Evolutionary conservation across 768 basidiomycete genomes (phyloP).

Genomic region (Kwoniella botswanensis): DNA sequence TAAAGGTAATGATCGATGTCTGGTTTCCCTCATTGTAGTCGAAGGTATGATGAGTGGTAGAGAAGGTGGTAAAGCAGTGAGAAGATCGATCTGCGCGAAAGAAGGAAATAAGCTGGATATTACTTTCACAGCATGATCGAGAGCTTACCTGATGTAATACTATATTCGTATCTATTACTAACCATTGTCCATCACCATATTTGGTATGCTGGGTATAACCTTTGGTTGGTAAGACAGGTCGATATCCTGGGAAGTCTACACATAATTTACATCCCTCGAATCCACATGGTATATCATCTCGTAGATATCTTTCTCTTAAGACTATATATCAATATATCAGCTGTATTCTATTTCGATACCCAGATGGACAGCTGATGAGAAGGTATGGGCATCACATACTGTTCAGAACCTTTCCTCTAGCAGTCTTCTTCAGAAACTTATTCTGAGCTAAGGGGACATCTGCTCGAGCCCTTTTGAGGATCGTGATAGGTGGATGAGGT

Average conservation of each 20-base stretch:
- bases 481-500: slow-evolving; percentile 52
- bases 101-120: background rate
- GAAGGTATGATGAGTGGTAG: slow-evolving; percentile 88
- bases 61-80: slow-evolving; percentile 75
- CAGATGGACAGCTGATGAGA: background rate
- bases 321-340: slow-evolving; percentile 62
- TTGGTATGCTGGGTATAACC: slow-evolving; percentile 67
- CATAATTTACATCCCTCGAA: slow-evolving; percentile 73
- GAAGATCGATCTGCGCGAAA: slow-evolving; percentile 79
- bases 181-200: slow-evolving; percentile 64
- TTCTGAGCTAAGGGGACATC: slow-evolving; percentile 66
- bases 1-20: slow-evolving; percentile 88
- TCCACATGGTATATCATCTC: slow-evolving; percentile 89
- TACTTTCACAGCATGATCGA: background rate
- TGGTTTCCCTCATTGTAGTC: slow-evolving; percentile 94
- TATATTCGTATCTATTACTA: slow-evolving; percentile 93
- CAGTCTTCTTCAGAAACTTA: slow-evolving; percentile 96
- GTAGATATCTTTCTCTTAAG: slow-evolving; percentile 88
- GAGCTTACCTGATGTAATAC: slow-evolving; percentile 79
- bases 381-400: slow-evolving; percentile 68
- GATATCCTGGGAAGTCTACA: slow-evolving; percentile 56
- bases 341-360: background rate
- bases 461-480: slow-evolving; percentile 56
- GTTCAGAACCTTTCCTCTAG: slow-evolving; percentile 89
- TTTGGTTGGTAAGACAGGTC: slow-evolving; percentile 65